A percentile compares a stretch with the other conserved stretches of the same genome.
Conservation (phyloP, 352 stramenopile species). For the Pythium sp. region DNA sequence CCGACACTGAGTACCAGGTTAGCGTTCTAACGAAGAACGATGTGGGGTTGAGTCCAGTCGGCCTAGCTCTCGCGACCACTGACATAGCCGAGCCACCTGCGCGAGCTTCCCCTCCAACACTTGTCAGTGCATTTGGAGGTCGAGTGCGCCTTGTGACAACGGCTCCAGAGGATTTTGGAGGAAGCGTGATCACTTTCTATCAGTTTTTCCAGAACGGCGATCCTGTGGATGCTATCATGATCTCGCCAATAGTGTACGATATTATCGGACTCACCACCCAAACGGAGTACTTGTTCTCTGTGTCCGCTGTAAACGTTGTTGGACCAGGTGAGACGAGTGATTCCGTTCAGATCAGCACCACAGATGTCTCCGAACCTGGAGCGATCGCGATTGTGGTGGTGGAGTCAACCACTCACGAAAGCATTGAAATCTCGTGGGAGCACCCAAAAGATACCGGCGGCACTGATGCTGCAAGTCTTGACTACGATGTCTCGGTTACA, state of each 20-base stretch:
- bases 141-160: conserved; percentile 25
- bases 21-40: conserved; percentile 27
- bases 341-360: conserved; percentile 25
- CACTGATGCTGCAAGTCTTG: conserved; percentile 15
- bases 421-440: conserved; percentile 30
- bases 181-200: conserved; percentile 26
- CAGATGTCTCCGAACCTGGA: conserved; percentile 23
- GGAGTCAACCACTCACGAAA: conserved; percentile 20
- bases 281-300: conserved; percentile 28
- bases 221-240: neutral
- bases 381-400: conserved; percentile 16
- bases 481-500: conserved; percentile 28
- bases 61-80: conserved; percentile 20
- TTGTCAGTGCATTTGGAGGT: conserved; percentile 33
- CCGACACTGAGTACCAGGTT: conserved; percentile 31
- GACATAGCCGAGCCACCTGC: conserved; percentile 22
- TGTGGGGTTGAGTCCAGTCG: conserved; percentile 21
- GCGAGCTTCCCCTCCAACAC: conserved; percentile 15
- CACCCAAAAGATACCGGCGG: conserved; percentile 40
- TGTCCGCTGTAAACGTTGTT: conserved; percentile 30
- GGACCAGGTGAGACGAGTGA: conserved; percentile 30
- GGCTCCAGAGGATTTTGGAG: conserved; percentile 40
- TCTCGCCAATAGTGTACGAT: conserved; percentile 27
- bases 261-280: conserved; percentile 28
- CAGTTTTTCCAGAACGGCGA: conserved; percentile 30